Evolutionary conservation across 371 early-diverging fungal genomes (phyloP).

Genomic region (Mortierella sp.): DNA sequence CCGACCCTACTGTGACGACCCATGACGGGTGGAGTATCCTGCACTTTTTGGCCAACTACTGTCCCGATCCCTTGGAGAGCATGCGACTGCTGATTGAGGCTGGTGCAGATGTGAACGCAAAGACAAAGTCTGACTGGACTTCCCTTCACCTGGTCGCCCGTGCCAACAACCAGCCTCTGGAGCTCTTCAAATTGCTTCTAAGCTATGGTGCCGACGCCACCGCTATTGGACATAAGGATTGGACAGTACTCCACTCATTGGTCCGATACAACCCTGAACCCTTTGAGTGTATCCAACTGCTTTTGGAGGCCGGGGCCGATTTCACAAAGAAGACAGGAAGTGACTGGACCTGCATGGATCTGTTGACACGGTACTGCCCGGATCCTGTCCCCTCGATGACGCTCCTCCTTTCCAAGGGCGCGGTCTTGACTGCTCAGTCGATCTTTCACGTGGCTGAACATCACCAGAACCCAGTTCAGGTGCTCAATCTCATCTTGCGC

Average conservation of each 20-base stretch:
- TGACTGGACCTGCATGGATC: conserved; percentile 58
- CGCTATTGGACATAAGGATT: conserved; percentile 54
- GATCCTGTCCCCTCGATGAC: conserved; percentile 55
- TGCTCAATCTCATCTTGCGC: conserved; percentile 38
- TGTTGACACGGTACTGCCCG: conserved; percentile 50
- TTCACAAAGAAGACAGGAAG: conserved; percentile 52
- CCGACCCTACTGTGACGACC: conserved; percentile 50
- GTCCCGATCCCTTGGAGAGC: conserved; percentile 47
- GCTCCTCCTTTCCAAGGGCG: conserved; percentile 45
- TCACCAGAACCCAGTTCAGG: conserved; percentile 42
- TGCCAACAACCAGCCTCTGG: conserved; percentile 45
- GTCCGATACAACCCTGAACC: conserved; percentile 52
- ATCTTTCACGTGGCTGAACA: conserved; percentile 56
- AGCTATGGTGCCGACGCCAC: conserved; percentile 46
- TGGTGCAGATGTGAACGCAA: conserved; percentile 54
- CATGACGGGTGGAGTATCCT: conserved; percentile 57
- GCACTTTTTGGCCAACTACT: conserved; percentile 57
- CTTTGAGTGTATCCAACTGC: conserved; percentile 46
- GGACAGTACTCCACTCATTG: conserved; percentile 53
- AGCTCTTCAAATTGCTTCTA: conserved; percentile 46
- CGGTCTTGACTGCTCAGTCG: conserved; percentile 40
- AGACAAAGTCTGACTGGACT: conserved; percentile 57
- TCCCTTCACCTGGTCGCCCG: conserved; percentile 50
- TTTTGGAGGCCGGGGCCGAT: conserved; percentile 49
- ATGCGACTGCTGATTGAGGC: conserved; percentile 55